Evolutionary conservation across 2,329 filamentous ascomycete species (phyloP), one percentile per base, ranked within the genome.

Genomic region (Xylariaceae sp.): DNA sequence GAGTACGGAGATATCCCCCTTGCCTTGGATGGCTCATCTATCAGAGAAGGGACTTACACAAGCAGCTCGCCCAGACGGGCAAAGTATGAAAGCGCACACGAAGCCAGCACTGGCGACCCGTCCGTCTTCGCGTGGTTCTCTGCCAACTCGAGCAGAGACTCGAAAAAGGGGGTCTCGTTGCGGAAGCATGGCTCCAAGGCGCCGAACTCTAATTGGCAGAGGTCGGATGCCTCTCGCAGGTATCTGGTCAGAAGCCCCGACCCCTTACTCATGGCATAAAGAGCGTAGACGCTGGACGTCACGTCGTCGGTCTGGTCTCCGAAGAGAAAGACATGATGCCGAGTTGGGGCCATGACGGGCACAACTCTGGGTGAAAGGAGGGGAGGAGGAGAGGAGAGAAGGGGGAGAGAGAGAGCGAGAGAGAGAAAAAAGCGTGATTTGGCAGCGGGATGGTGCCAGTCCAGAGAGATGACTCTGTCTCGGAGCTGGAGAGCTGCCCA

Each of bases 271-370:
- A 35, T 18, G 19, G 29, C 25, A 22, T 43, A 45, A 10, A 43
- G 19, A 11, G 19, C 12, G 10, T 24, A 3, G 13, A 45, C 36
- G 21, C 5, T 33, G 15, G 19, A 16, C 3, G 19, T 31, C 17
- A 43, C 37, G 22, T 40, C 19, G 25, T 43, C 40, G 9, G 42
- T 43, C 26, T 45, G 40, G 28, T 45, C 42, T 17, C 42, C 37
- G 19, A 45, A 43, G 31, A 45, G 35, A 23, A 45, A 19, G 14
- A 45, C 33, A 18, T 40, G 37, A 26, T 37, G 29, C 29, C 26
- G 29, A 31, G 30, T 37, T 21, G 27, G 12, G 11, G 17, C 29
- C 29, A 31, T 31, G 24, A 26, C 15, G n/a, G n/a, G n/a, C n/a
- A n/a, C n/a, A n/a, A n/a, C n/a, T n/a, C n/a, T n/a, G n/a, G n/a